phyloP scores from a whole-genome alignment of 1,284 basidiomycete genomes.

The Inonotus hispidus region DNA sequence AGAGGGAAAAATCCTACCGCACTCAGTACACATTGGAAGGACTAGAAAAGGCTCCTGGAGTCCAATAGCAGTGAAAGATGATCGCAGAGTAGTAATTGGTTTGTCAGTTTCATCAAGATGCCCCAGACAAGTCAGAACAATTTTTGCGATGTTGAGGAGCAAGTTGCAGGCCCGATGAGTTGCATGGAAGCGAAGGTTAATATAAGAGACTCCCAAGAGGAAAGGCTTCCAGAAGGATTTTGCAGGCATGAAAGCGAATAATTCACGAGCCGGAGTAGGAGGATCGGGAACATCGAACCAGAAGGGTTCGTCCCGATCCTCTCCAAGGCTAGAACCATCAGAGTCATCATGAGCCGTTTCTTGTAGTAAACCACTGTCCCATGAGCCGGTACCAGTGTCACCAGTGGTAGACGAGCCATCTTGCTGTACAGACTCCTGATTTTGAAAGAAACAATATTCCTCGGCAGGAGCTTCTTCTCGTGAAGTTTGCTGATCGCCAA shows the following conservation, averaged over 20 bases:
- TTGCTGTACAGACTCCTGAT: too few relatives aligned
- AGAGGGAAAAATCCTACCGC: not conserved
- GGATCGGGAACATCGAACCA: not conserved
- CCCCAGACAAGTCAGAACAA: not conserved
- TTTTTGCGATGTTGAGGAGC: not conserved
- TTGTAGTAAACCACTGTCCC: too few relatives aligned
- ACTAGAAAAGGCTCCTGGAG: slow-evolving; percentile 2
- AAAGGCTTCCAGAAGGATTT: not conserved
- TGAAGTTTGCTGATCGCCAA: not conserved
- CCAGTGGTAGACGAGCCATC: too few relatives aligned
- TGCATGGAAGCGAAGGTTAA: slow-evolving; percentile 1
- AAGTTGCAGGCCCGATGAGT: slow-evolving; percentile 1
- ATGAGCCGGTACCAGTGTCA: not conserved
- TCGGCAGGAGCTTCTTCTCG: too few relatives aligned
- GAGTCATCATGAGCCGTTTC: too few relatives aligned
- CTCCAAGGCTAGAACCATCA: not conserved
- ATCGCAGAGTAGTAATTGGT: not conserved
- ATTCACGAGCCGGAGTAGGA: not conserved
- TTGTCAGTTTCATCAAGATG: not conserved
- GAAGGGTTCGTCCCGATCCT: not conserved
- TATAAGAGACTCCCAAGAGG: not conserved
- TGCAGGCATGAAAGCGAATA: not conserved
- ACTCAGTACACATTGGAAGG: slow-evolving; percentile 1
- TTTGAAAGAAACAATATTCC: too few relatives aligned
- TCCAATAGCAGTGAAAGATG: not conserved